Conservation (phyloP, 371 early-diverging fungal genomes). For the Mucor circinelloides region DNA sequence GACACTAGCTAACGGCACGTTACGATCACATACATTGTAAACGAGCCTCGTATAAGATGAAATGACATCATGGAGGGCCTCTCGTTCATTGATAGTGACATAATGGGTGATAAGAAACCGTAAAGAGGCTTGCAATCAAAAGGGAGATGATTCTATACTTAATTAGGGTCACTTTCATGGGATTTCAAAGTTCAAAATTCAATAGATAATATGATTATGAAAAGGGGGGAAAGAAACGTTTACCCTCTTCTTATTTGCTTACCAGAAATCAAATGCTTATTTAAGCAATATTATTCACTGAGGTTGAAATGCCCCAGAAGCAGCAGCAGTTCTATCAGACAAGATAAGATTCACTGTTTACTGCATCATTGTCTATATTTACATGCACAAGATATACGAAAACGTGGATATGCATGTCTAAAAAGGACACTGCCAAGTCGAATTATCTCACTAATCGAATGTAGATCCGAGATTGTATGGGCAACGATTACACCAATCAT, state of each 20-base stretch:
- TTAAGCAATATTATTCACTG: not conserved
- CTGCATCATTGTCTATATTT: not conserved
- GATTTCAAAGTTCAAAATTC: not conserved
- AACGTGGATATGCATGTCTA: not conserved
- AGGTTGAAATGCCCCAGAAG: not conserved
- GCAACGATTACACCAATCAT: not conserved
- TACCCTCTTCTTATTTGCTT: not conserved
- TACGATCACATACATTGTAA: not conserved
- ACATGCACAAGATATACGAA: not conserved
- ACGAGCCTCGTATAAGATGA: not conserved
- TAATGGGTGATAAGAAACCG: not conserved
- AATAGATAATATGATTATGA: not conserved
- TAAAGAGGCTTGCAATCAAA: not conserved
- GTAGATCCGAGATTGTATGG: not conserved
- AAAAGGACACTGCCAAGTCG: not conserved
- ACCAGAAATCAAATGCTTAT: not conserved
- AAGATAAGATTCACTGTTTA: not conserved
- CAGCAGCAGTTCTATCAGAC: not conserved
- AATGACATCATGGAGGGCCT: not conserved
- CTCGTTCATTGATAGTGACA: not conserved
- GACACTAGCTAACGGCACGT: not conserved
- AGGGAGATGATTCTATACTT: not conserved
- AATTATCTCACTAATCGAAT: not conserved
- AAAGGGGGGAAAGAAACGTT: not conserved
- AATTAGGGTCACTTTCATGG: not conserved